Evolutionary conservation across 2,329 filamentous ascomycete species (phyloP).

Genomic region (Pseudohalonectria lignicola): DNA sequence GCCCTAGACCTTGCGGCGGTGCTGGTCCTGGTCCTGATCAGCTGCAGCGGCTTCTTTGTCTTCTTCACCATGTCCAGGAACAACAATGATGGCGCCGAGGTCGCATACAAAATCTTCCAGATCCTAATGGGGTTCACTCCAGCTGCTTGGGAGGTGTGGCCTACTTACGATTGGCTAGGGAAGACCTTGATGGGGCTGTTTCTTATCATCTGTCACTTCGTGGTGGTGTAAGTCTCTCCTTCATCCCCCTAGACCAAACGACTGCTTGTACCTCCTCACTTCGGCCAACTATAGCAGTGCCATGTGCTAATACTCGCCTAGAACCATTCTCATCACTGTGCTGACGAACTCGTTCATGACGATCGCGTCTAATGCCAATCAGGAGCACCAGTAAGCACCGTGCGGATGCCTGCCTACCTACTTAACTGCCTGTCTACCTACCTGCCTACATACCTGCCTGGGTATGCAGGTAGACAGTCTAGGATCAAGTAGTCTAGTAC

Average conservation of each 20-base stretch:
- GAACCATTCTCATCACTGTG: slow-evolving; percentile 89
- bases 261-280: slow-evolving; percentile 1
- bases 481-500: too few species aligned
- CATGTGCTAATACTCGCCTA: slow-evolving; percentile 17
- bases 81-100: slow-evolving; percentile 56
- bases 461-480: too few species aligned
- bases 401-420: background rate
- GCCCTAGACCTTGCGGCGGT: slow-evolving; percentile 80
- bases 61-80: slow-evolving; percentile 78
- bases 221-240: slow-evolving; percentile 61
- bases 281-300: too few species aligned
- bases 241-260: too few species aligned
- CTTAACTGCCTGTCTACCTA: background rate
- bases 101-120: slow-evolving; percentile 89
- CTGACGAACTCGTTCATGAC: slow-evolving; percentile 93
- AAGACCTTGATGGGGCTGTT: slow-evolving; percentile 69
- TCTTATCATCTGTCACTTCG: slow-evolving; percentile 88
- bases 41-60: slow-evolving; percentile 90
- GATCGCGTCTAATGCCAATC: slow-evolving; percentile 83
- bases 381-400: slow-evolving; percentile 63
- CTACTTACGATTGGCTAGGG: slow-evolving; percentile 66
- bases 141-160: slow-evolving; percentile 87
- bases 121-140: slow-evolving; percentile 94
- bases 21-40: slow-evolving; percentile 72
- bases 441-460: background rate